phyloP scores from a whole-genome alignment of 2,329 filamentous ascomycete genomes.

The Fusarium aywerte region DNA sequence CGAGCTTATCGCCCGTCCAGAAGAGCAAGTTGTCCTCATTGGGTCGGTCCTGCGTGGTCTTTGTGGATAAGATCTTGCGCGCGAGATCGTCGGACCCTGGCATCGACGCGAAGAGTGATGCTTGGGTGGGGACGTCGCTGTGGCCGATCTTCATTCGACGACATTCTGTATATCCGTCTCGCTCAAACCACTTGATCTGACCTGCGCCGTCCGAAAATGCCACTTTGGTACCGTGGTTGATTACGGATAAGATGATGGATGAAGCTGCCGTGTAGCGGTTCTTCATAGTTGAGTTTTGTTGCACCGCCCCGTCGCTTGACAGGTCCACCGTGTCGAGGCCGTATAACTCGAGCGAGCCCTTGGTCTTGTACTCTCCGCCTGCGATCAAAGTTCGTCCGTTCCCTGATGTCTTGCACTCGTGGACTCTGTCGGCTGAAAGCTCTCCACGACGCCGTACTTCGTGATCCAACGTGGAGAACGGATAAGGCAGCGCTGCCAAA shows the following conservation, averaged over 20 bases:
- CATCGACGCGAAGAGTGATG: conserved; percentile 64
- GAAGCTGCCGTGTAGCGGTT: conserved; percentile 86
- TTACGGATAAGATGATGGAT: conserved; percentile 83
- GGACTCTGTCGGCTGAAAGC: conserved; percentile 65
- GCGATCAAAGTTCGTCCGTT: conserved; percentile 77
- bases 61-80: conserved; percentile 78
- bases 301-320: conserved; percentile 42
- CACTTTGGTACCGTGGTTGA: conserved; percentile 82
- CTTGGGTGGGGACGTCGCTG: conserved; percentile 58
- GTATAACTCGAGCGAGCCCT: conserved; percentile 91
- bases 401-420: conserved; percentile 61
- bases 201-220: conserved; percentile 88
- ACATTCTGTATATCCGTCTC: conserved; percentile 76
- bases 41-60: conserved; percentile 50
- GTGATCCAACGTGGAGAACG: conserved; percentile 71
- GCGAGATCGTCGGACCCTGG: conserved; percentile 76
- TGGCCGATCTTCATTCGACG: conserved; percentile 66
- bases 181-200: conserved; percentile 88
- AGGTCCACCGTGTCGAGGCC: conserved; percentile 58
- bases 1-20: conserved; percentile 89
- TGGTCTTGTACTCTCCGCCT: conserved; percentile 90
- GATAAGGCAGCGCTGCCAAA: conserved; percentile 74
- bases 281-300: conserved; percentile 66
- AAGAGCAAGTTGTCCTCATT: conserved; percentile 78
- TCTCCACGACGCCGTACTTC: conserved; percentile 67